Conservation (phyloP, 805 yeast genomes). For the Yarrowia hollandica region DNA sequence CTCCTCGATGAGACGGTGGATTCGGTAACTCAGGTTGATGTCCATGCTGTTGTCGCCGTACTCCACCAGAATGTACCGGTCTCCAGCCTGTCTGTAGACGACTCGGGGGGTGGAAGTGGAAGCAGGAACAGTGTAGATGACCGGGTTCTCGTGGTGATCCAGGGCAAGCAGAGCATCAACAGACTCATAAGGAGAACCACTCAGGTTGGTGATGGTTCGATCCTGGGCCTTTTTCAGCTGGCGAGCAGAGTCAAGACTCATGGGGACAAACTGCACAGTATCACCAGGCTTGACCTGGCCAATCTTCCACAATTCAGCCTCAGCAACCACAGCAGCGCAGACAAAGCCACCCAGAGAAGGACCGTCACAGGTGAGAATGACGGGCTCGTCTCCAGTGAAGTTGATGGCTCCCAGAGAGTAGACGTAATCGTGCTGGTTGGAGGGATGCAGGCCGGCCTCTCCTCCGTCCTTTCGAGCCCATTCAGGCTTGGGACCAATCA, state of each 20-base stretch:
- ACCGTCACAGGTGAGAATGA: conserved; percentile 93
- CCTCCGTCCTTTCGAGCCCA: conserved; percentile 99
- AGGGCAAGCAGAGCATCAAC: conserved; percentile 63
- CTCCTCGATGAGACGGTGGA: conserved; percentile 75
- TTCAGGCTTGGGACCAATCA: conserved; percentile 91
- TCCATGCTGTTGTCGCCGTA: conserved; percentile 90
- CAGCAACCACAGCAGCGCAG: conserved; percentile 92
- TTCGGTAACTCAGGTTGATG: conserved; percentile 79
- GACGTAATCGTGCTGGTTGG: conserved; percentile 97
- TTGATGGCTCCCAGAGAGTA: conserved; percentile 95
- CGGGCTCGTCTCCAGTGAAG: conserved; percentile 99
- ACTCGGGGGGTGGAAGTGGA: conserved; percentile 62
- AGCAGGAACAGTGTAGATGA: conserved; percentile 54
- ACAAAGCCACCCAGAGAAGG: conserved; percentile 98
- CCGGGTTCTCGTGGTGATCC: conserved; percentile 69
- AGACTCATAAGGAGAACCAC: conserved; percentile 51
- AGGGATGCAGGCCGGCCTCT: conserved; percentile 96
- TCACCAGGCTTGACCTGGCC: conserved; percentile 98
- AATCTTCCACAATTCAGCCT: conserved; percentile 97
- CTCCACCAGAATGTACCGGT: conserved; percentile 85
- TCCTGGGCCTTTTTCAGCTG: conserved; percentile 64
- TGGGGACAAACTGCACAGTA: conserved; percentile 72
- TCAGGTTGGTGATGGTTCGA: conserved; percentile 37
- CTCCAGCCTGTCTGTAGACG: conserved; percentile 95
- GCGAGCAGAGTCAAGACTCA: conserved; percentile 67